These are phyloP conservation scores for Neophaeococcomyces mojaviensis DNA, from an alignment of 2,329 filamentous ascomycete genomes.

Conservation along the genomic window DNA sequence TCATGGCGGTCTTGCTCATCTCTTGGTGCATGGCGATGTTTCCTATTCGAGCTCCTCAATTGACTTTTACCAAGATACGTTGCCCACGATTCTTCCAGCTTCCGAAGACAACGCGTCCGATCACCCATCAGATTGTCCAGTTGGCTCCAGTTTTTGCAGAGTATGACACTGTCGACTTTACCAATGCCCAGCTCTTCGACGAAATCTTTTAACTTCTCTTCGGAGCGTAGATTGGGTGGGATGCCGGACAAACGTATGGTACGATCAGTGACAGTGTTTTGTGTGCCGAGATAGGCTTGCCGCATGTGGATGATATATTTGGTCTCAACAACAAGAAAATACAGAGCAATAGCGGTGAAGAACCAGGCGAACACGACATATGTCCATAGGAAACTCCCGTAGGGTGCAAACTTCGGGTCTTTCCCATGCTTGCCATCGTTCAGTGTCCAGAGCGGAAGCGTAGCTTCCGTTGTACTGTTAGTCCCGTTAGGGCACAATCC, in stretches of 20 bases:
- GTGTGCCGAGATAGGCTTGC: constrained; percentile 85
- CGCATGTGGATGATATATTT: constrained; percentile 75
- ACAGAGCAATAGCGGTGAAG: constrained; percentile 74
- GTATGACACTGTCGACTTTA: constrained; percentile 74
- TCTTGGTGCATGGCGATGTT: constrained; percentile 35
- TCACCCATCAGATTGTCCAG: constrained; percentile 67
- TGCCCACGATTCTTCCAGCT: constrained; percentile 77
- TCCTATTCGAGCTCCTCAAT: constrained; percentile 36
- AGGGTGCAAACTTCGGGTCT: constrained; percentile 27
- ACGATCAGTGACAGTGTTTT: constrained; percentile 91
- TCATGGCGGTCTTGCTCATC: constrained; percentile 47
- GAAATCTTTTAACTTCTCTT: constrained; percentile 75
- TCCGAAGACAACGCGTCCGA: constrained; percentile 57
- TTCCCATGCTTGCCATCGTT: constrained; percentile 26
- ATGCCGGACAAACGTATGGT: constrained; percentile 90
- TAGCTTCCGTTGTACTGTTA: constrained; percentile 9
- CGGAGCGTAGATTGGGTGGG: constrained; percentile 67
- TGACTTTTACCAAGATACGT: constrained; percentile 55
- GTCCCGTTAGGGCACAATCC: constrained; percentile 16
- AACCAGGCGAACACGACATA: constrained; percentile 93
- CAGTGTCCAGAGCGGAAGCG: constrained; percentile 9
- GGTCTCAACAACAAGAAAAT: constrained; percentile 76
- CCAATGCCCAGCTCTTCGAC: constrained; percentile 85
- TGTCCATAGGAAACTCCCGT: constrained; percentile 68
- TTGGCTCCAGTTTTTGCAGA: constrained; percentile 80